Percentiles rank a stretch among this genome's conserved stretches.
Evolutionary conservation across 2,329 filamentous ascomycete genomes (phyloP).

Genomic region (Cladosporium sp.): DNA sequence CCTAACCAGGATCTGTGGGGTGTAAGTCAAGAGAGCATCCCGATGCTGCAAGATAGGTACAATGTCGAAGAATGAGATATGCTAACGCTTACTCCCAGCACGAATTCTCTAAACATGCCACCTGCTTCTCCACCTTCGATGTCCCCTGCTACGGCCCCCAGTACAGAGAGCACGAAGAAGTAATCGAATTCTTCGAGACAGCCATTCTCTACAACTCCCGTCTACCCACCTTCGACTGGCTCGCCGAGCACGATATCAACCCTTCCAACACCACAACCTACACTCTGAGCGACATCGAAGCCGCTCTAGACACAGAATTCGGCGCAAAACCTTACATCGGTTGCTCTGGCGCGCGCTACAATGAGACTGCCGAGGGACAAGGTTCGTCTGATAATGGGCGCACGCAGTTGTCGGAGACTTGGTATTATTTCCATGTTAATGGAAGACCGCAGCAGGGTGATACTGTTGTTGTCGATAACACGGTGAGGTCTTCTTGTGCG

Average conservation of each 20-base stretch:
- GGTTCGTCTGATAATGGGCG: conserved; percentile 51
- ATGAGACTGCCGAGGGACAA: conserved; percentile 54
- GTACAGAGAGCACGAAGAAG: conserved; percentile 53
- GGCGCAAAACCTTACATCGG: conserved; percentile 57
- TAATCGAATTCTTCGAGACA: conserved; percentile 61
- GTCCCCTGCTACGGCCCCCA: conserved; percentile 58
- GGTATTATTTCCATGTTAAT: conserved; percentile 61
- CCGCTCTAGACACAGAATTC: conserved; percentile 46
- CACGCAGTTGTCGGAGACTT: conserved; percentile 58
- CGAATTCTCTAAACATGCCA: conserved; percentile 62
- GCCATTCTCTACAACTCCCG: conserved; percentile 53
- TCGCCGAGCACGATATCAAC: conserved; percentile 49
- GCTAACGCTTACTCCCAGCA: too few relatives aligned
- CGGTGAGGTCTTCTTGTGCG: conserved; percentile 52
- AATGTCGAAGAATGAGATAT: too few relatives aligned
- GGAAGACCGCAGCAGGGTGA: conserved; percentile 53
- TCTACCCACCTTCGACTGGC: conserved; percentile 58
- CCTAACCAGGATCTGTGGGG: conserved; percentile 59
- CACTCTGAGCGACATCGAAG: conserved; percentile 49
- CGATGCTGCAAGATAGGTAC: not conserved
- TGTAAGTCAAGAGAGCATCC: not conserved
- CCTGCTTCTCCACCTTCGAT: conserved; percentile 64
- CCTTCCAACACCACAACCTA: conserved; percentile 58
- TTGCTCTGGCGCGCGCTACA: conserved; percentile 57
- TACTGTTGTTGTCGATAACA: conserved; percentile 44